Base-by-base conservation (phyloP, 805 yeast species). In the Phaffomyces thermotolerans region DNA sequence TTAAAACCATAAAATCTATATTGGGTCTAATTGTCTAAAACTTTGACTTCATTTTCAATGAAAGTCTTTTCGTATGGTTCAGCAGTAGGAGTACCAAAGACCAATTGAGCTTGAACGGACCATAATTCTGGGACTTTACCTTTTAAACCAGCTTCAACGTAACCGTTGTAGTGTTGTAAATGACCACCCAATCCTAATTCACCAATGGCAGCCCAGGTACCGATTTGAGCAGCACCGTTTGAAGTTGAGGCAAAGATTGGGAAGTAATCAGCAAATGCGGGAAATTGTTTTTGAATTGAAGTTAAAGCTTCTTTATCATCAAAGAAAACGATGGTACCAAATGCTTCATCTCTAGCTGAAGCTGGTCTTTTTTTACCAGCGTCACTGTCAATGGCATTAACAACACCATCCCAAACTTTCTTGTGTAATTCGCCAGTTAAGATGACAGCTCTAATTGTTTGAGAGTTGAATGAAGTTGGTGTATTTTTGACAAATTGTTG, bases 381-480 rank as follows among this genome's bases (percentile, higher is more conserved):
- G 6, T 62, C 73, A 30, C 56, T 59, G 39, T 67, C 67, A 38
- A 67, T 58, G 39, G 67, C 58, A 15, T 62, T 61, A 45, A 59
- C 62, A 31, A 70, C 75, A 23, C 64, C 48, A 44, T 61, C 60
- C 79, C 80, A 75, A 15, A 72, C 67, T 42, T 63, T 51, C 45
- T 64, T 67, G 64, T 72, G 77, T 38, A 68, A 51, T 3, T 57
- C 69, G 46, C 76, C 77, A 40, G 71, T 67, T 40, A 75, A 38
- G 47, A 75, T 65, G 22, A 72, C 55, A 20, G 78, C 78, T 39
- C 79, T 67, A 54, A 66, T 62, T 37, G 69, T 64, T 59, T 75
- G 80, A 37, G 72, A 67, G 65, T 75, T 75, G 68, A 72, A 75
- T 24, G 73, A 57, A 18, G 76, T 69, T 54, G 80, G 80, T 14